These are phyloP conservation scores for Lachnellula subtilissima DNA, from an alignment of 2,329 filamentous ascomycete genomes.

Conservation along the genomic window DNA sequence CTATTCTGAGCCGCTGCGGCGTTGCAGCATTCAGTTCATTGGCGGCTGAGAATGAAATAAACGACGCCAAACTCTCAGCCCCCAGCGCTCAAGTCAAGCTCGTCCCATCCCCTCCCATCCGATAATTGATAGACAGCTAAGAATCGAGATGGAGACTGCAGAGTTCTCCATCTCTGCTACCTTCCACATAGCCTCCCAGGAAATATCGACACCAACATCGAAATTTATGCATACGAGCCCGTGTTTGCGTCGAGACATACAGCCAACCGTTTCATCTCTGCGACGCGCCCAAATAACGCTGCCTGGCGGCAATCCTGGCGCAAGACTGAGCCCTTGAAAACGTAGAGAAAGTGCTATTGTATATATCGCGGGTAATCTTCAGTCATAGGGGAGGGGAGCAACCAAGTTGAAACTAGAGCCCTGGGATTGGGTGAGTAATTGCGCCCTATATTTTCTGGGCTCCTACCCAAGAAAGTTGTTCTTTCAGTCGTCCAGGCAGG, in stretches of 20 bases:
- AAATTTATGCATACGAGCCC: neutral
- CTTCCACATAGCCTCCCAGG: neutral
- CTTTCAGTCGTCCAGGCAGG: neutral
- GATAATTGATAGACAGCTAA: neutral
- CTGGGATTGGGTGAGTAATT: neutral
- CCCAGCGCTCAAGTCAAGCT: neutral
- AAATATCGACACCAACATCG: neutral
- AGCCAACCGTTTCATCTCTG: no score
- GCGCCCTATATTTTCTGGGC: neutral
- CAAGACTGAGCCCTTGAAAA: neutral
- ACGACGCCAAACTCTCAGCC: neutral
- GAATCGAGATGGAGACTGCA: neutral
- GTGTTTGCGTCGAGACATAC: no score
- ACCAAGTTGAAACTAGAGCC: neutral
- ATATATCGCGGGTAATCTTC: neutral
- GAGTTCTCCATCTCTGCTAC: neutral
- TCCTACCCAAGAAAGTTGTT: neutral
- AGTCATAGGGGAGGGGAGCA: neutral
- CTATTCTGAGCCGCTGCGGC: neutral
- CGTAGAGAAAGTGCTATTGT: neutral
- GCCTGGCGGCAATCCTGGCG: neutral
- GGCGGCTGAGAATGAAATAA: neutral
- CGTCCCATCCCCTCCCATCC: neutral
- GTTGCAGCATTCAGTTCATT: neutral
- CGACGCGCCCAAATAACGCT: neutral